Conservation (phyloP, 2,329 filamentous ascomycete genomes). For the Corniculantispora saksenae region DNA sequence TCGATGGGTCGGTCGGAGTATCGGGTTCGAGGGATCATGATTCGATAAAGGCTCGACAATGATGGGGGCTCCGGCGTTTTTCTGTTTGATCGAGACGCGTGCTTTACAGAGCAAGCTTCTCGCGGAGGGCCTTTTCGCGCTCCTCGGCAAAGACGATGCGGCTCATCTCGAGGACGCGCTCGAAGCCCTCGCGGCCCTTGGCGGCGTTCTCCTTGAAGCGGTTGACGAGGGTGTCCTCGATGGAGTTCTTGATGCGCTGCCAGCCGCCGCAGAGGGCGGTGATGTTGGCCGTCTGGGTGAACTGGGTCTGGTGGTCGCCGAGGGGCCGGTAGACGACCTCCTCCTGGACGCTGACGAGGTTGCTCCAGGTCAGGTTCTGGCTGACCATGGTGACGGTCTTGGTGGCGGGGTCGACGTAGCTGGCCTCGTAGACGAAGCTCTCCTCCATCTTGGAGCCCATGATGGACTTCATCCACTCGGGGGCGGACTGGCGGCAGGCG, state of each 20-base stretch:
- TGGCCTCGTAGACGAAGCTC: slow-evolving; percentile 91
- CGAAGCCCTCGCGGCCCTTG: slow-evolving; percentile 91
- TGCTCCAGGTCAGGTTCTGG: slow-evolving; percentile 90
- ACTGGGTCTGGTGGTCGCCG: slow-evolving; percentile 65
- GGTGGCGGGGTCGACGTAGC: slow-evolving; percentile 80
- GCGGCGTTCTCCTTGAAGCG: slow-evolving; percentile 89
- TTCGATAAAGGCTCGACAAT: no score
- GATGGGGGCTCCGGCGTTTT: no score
- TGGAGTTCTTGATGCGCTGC: slow-evolving; percentile 94
- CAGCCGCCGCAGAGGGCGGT: slow-evolving; percentile 94
- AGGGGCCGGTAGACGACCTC: slow-evolving; percentile 82
- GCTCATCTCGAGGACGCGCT: slow-evolving; percentile 91
- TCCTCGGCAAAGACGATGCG: slow-evolving; percentile 89
- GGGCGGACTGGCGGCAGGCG: slow-evolving; percentile 64
- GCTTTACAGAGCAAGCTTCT: slow-evolving; percentile 12
- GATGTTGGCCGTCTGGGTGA: slow-evolving; percentile 87
- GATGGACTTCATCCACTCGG: slow-evolving; percentile 78
- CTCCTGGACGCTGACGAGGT: slow-evolving; percentile 88
- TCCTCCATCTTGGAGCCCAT: slow-evolving; percentile 74
- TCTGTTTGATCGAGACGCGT: not conserved
- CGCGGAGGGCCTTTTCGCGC: slow-evolving; percentile 54
- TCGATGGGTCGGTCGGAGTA: not conserved
- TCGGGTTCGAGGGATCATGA: not conserved
- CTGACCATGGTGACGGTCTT: slow-evolving; percentile 97
- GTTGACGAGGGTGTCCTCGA: slow-evolving; percentile 88